Base-by-base conservation (phyloP, 345 rosid species). In the Camelina laxa region DNA sequence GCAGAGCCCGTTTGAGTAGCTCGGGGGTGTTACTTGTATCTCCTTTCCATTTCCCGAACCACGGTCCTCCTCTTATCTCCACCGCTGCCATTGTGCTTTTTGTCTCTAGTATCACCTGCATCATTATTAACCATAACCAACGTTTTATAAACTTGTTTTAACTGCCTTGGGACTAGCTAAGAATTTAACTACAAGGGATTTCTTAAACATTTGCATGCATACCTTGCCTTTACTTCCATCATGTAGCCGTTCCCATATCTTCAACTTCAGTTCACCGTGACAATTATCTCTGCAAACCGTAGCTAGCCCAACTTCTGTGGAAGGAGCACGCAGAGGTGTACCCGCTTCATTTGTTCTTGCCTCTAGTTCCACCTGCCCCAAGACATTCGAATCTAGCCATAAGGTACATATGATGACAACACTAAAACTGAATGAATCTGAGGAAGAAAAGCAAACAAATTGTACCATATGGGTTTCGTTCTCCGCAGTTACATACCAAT, bases 21-120 rank as follows among this genome's bases (percentile, higher is more conserved):
- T 88, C 91, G 0, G 96, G 98, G 3, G 87, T 60, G 19, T 80
- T 41, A 16, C 51, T 51, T 0, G 98, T 87, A 41, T 82, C 74
- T 41, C 97, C 93, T 80, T 87, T 88, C 98, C 98, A 94, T 27
- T 88, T 75, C 65, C 74, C 85, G 81, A 94, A 94, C 98, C 97
- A 94, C 1, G 96, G 98, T 19, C 98, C 98, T 82, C 98, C 98
- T 73, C 98, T 96, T 7, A 91, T 81, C 80, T 94, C 98, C 38
- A 94, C 78, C 0, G 96, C 97, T 6, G 96, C 95, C 96, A 88
- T 88, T 59, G 86, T 78, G 76, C 97, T 94, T 61, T 83, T 90
- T 36, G 85, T 86, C 9, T 94, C 92, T 83, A 94, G 78, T 50
- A 91, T 81, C 67, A 85, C 68, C 98, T 94, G 75, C 78, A 80